Evolutionary conservation across 768 basidiomycete genomes (phyloP).

Genomic region (Leccinellum luteum): DNA sequence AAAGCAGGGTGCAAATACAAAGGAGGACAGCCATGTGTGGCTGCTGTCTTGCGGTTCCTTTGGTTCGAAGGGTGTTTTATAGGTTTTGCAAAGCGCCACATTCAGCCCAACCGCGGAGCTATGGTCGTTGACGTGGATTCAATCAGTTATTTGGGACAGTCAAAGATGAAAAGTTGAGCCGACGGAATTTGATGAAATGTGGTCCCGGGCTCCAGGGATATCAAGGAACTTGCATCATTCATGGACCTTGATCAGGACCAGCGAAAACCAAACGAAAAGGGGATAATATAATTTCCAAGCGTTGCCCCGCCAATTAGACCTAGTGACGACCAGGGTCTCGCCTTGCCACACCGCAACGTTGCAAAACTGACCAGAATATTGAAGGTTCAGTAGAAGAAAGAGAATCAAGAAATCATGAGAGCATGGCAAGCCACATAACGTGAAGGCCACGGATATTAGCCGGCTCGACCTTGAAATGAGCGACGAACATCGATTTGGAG

Average conservation of each 20-base stretch:
- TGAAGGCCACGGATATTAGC: background rate
- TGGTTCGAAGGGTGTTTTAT: slow-evolving; percentile 11
- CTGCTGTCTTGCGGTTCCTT: background rate
- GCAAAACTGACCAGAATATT: background rate
- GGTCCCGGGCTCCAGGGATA: background rate
- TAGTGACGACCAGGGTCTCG: background rate
- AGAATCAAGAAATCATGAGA: background rate
- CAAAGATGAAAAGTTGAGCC: background rate
- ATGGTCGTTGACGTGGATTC: no score
- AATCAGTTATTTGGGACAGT: background rate
- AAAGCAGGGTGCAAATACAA: slow-evolving; percentile 2
- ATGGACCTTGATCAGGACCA: background rate
- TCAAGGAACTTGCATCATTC: background rate
- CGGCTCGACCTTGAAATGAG: background rate
- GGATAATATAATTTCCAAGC: no score
- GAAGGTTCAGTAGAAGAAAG: background rate
- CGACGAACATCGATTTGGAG: background rate
- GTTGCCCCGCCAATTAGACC: background rate
- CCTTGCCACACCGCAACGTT: background rate
- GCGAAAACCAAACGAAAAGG: background rate
- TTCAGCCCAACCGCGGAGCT: background rate
- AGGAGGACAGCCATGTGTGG: slow-evolving; percentile 8
- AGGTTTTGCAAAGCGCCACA: slow-evolving; percentile 4
- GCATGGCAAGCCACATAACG: background rate
- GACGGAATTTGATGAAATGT: background rate